Evolutionary conservation across 208 protist species (phyloP).

Genomic region (Leptomonas pyrrhocoris): DNA sequence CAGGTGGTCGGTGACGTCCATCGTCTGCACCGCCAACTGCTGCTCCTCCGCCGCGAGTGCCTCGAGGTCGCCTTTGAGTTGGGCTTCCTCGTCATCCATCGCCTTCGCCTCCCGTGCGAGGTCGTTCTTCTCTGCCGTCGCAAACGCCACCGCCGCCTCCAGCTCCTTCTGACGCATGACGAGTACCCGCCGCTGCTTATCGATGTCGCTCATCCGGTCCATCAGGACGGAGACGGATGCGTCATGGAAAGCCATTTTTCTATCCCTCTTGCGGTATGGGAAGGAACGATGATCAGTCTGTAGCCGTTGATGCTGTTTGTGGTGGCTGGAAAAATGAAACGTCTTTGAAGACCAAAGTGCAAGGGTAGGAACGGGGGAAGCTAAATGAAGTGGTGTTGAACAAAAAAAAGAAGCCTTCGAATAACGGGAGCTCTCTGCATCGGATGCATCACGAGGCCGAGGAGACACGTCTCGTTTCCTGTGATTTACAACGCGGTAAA

Average conservation of each 20-base stretch:
- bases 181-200: conserved; percentile 73
- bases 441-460: too few species aligned
- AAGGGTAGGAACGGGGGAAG: too few species aligned
- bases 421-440: too few species aligned
- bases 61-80: conserved; percentile 60
- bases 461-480: too few species aligned
- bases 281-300: too few species aligned
- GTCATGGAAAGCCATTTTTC: conserved; percentile 39
- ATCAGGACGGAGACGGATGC: conserved; percentile 60
- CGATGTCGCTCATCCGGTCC: conserved; percentile 76
- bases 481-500: too few species aligned
- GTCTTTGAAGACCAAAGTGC: too few species aligned
- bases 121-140: conserved; percentile 50
- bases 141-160: conserved; percentile 60
- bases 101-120: conserved; percentile 35
- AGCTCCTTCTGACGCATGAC: conserved; percentile 74
- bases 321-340: too few species aligned
- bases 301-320: too few species aligned
- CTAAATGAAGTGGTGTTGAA: too few species aligned
- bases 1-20: conserved; percentile 51
- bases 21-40: conserved; percentile 63
- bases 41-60: conserved; percentile 61
- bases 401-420: too few species aligned
- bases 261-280: too few species aligned
- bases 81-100: conserved; percentile 47